phyloP scores from a whole-genome alignment of 176 grass and related monocot genomes.

The Themeda triandra region DNA sequence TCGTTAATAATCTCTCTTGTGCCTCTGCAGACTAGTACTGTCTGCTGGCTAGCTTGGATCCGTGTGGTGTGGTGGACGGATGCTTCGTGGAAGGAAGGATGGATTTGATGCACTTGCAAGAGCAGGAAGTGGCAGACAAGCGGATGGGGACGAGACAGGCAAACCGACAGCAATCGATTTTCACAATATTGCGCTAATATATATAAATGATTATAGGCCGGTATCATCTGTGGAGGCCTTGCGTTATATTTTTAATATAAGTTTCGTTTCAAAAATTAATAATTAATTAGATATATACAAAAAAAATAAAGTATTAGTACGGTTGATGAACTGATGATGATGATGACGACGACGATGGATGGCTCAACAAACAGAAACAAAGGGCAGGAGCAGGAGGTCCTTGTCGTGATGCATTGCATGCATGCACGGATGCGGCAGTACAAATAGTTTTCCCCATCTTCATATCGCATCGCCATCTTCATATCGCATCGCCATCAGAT shows the following conservation, averaged over 20 bases:
- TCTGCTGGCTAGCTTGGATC: too few species aligned
- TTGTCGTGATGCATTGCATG: not conserved
- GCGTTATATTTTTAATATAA: not conserved
- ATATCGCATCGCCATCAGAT: constrained; percentile 15
- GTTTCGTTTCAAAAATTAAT: not conserved
- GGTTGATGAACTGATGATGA: not conserved
- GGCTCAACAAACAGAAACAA: constrained; percentile 9
- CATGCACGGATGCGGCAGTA: not conserved
- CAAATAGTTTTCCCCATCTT: not conserved
- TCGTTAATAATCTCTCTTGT: not conserved
- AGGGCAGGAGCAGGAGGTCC: not conserved
- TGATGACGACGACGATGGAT: not conserved
- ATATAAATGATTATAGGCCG: not conserved
- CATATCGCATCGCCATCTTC: not conserved
- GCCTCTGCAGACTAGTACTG: not conserved
- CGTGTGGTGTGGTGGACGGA: not conserved
- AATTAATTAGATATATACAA: too few species aligned
- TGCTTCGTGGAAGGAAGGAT: not conserved
- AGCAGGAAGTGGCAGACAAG: not conserved
- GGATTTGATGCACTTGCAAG: not conserved
- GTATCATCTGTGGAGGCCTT: not conserved
- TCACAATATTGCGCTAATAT: not conserved
- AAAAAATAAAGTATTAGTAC: not conserved
- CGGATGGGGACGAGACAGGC: constrained; percentile 4
- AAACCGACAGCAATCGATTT: constrained; percentile 28